Conservation (phyloP, 805 yeast genomes). For the Cyberlindnera veronae region DNA sequence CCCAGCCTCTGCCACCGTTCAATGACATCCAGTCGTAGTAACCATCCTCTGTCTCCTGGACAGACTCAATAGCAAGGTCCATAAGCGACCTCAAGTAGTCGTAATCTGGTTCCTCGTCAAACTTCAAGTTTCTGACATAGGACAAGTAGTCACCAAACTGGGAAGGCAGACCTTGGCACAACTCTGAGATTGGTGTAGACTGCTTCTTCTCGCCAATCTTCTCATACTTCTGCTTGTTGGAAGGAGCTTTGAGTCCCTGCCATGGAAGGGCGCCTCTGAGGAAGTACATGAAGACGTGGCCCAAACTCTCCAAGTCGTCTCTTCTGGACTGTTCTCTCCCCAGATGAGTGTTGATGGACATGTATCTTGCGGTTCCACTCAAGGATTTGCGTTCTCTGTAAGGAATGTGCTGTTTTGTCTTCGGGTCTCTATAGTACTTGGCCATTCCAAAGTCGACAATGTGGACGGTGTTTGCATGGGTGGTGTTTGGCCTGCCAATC, state of each 20-base stretch:
- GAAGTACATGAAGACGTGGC: constrained; percentile 95
- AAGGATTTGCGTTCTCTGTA: constrained; percentile 93
- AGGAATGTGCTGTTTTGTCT: constrained; percentile 92
- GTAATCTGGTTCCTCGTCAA: constrained; percentile 94
- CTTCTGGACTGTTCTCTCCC: constrained; percentile 97
- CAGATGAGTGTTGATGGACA: constrained; percentile 95
- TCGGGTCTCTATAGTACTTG: constrained; percentile 94
- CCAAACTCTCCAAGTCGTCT: constrained; percentile 94
- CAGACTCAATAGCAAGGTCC: constrained; percentile 70
- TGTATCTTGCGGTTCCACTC: constrained; percentile 98
- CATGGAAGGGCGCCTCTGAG: constrained; percentile 93
- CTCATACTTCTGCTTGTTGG: constrained; percentile 95
- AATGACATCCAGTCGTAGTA: constrained; percentile 98
- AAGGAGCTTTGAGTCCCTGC: constrained; percentile 98
- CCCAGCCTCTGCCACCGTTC: constrained; percentile 96
- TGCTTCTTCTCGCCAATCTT: constrained; percentile 96
- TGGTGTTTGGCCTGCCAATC: constrained; percentile 83
- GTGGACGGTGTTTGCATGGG: constrained; percentile 81
- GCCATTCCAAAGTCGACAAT: constrained; percentile 99
- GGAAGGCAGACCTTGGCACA: constrained; percentile 69
- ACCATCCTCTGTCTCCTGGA: constrained; percentile 73
- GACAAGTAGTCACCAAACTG: constrained; percentile 92
- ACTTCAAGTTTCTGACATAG: constrained; percentile 81
- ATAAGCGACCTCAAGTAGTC: constrained; percentile 77
- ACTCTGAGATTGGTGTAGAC: constrained; percentile 78